These are phyloP conservation scores for Trichothecium sympodiale DNA, from an alignment of 2,329 filamentous ascomycete species.

Conservation along the genomic window DNA sequence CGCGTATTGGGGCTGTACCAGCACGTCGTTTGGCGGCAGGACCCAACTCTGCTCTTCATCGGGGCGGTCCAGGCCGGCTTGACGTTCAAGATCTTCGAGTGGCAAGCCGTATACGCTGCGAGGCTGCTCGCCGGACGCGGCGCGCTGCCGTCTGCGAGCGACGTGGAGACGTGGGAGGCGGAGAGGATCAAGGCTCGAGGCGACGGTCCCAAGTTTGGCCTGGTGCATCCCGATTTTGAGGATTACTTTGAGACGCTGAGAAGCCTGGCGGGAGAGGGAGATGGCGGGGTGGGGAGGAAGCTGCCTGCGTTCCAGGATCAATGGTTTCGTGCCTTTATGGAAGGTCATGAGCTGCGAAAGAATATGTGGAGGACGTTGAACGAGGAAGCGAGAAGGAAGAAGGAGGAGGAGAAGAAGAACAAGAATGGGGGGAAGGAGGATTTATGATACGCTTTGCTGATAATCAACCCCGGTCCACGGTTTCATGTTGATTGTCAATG, in stretches of 20 bases:
- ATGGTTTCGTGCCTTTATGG: constrained; percentile 40
- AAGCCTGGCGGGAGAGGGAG: constrained; percentile 33
- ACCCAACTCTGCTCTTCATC: constrained; percentile 45
- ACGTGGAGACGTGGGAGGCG: constrained; percentile 45
- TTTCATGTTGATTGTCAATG: no score
- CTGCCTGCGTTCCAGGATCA: constrained; percentile 31
- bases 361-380: constrained; percentile 46
- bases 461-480: constrained; percentile 9
- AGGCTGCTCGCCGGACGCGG: constrained; percentile 44
- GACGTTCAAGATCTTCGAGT: constrained; percentile 60
- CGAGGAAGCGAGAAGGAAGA: constrained; percentile 6
- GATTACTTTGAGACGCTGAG: constrained; percentile 51
- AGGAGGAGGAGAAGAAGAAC: neutral
- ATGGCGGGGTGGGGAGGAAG: constrained; percentile 29
- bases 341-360: constrained; percentile 43
- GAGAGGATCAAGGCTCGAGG: constrained; percentile 41
- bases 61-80: constrained; percentile 46
- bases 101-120: constrained; percentile 53
- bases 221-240: constrained; percentile 51
- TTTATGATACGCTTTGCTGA: neutral
- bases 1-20: constrained; percentile 45
- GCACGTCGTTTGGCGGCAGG: constrained; percentile 42
- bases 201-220: constrained; percentile 44
- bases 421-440: neutral
- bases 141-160: constrained; percentile 33